phyloP scores from a whole-genome alignment of 148 eudicot genomes.

The Dianthus caryophyllus region DNA sequence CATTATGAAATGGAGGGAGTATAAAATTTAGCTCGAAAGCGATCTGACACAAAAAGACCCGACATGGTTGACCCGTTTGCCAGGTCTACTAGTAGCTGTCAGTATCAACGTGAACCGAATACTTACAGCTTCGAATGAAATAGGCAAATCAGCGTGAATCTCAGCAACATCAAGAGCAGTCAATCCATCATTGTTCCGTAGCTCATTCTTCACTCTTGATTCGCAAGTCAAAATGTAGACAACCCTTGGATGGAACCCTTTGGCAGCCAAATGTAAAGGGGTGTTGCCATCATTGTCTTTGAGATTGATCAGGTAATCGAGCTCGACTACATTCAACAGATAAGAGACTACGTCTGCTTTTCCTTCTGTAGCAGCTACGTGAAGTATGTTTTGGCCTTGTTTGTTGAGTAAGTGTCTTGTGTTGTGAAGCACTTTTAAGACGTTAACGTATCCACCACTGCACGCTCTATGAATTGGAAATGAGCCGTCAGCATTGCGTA shows the following conservation, averaged over 20 bases:
- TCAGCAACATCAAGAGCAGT: constrained; percentile 28
- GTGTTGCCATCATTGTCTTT: constrained; percentile 27
- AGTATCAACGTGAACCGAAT: too few relatives aligned
- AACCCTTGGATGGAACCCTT: constrained; percentile 15
- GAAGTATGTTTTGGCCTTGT: constrained; percentile 26
- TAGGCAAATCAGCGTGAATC: constrained; percentile 4
- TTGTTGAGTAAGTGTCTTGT: constrained; percentile 13
- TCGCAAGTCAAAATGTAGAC: constrained; percentile 18
- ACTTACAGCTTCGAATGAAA: constrained; percentile 24
- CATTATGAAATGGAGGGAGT: too few relatives aligned
- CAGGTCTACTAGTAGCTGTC: too few relatives aligned
- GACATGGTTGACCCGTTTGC: too few relatives aligned
- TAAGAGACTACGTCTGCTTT: constrained; percentile 8
- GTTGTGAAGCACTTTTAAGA: constrained; percentile 7
- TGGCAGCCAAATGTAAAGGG: constrained; percentile 30
- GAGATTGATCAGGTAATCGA: constrained; percentile 6
- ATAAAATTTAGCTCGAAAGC: too few relatives aligned
- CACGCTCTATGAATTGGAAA: constrained; percentile 25
- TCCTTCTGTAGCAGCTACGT: constrained; percentile 20
- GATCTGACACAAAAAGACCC: too few relatives aligned
- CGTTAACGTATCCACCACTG: constrained; percentile 17
- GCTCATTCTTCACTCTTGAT: neutral
- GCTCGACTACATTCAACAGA: neutral
- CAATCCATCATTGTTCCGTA: constrained; percentile 20
- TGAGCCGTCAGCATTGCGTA: constrained; percentile 5